These are phyloP conservation scores for Pestalotiopsis sp. DNA, from an alignment of 2,329 filamentous ascomycete species.

Conservation along the genomic window DNA sequence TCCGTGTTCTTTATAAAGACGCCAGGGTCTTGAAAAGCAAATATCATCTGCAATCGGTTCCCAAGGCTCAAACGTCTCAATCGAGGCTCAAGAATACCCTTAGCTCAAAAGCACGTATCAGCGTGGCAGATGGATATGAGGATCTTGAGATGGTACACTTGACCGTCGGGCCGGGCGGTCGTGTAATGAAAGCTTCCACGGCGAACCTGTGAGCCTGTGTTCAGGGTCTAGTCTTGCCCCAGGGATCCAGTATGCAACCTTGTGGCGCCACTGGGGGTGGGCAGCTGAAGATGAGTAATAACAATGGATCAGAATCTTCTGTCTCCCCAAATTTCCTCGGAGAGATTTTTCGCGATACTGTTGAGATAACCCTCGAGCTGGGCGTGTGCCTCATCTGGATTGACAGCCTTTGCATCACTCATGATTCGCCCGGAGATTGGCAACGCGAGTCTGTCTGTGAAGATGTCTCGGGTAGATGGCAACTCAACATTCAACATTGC, in stretches of 20 bases:
- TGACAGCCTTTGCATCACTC: conserved; percentile 16
- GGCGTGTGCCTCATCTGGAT: conserved; percentile 13
- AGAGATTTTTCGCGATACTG: conserved; percentile 9
- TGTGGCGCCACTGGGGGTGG: too few species aligned
- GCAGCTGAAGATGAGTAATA: too few species aligned
- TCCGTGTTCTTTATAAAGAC: conserved; percentile 4
- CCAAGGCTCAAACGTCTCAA: neutral
- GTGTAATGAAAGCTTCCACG: neutral
- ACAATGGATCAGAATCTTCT: too few species aligned
- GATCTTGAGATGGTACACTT: conserved; percentile 2
- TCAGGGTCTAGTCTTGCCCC: too few species aligned
- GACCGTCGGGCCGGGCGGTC: neutral
- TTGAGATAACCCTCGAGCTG: neutral
- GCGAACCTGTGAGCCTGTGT: too few species aligned
- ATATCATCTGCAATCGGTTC: neutral
- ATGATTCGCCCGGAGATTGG: conserved; percentile 11
- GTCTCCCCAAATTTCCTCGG: too few species aligned
- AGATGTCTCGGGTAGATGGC: conserved; percentile 9
- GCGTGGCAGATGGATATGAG: neutral
- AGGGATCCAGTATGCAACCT: too few species aligned
- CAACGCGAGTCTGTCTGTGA: neutral
- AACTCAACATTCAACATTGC: conserved; percentile 10
- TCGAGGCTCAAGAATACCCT: neutral
- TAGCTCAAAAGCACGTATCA: neutral
- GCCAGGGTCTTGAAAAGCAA: neutral